These are phyloP conservation scores for Parachlorella kessleri DNA, from an alignment of 139 green algal genomes.

Conservation along the genomic window DNA sequence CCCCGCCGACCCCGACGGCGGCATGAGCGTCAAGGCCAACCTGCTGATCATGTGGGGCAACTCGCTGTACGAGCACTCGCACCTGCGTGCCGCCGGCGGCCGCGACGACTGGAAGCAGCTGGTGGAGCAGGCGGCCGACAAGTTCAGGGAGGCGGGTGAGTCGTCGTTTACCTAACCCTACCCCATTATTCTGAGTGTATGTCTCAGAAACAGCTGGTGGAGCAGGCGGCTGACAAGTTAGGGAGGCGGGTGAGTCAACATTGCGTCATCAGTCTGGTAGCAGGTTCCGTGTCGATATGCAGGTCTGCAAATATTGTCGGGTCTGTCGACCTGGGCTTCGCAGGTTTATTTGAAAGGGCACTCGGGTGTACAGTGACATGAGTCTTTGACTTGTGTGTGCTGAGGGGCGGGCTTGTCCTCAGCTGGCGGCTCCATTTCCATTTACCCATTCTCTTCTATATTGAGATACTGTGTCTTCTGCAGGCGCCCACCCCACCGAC, in stretches of 20 bases:
- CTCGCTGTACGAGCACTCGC: conserved; percentile 43
- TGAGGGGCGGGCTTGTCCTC: too few species aligned
- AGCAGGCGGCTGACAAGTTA: conserved; percentile 49
- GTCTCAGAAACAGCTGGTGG: conserved; percentile 40
- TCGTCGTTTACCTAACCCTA: background rate
- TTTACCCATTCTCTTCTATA: too few species aligned
- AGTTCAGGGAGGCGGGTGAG: conserved; percentile 50
- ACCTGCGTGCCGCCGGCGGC: conserved; percentile 35
- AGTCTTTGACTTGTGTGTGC: too few species aligned
- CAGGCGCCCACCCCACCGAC: conserved; percentile 37
- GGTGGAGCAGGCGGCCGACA: conserved; percentile 41
- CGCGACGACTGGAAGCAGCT: conserved; percentile 44
- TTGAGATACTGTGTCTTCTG: too few species aligned
- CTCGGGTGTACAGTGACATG: too few species aligned
- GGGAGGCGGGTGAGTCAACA: conserved; percentile 32
- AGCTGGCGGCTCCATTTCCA: too few species aligned
- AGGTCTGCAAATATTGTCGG: too few species aligned
- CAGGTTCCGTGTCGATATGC: too few species aligned
- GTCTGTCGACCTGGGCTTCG: too few species aligned
- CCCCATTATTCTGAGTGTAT: too few species aligned
- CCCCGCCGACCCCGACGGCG: conserved; percentile 25
- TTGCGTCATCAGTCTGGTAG: too few species aligned
- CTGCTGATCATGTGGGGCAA: conserved; percentile 49
- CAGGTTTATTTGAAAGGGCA: too few species aligned
- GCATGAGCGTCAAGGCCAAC: conserved; percentile 31